Percentiles rank a stretch among this genome's conserved stretches.
phyloP scores from a whole-genome alignment of 306 rosid species.

The Lathyrus tuberosus region DNA sequence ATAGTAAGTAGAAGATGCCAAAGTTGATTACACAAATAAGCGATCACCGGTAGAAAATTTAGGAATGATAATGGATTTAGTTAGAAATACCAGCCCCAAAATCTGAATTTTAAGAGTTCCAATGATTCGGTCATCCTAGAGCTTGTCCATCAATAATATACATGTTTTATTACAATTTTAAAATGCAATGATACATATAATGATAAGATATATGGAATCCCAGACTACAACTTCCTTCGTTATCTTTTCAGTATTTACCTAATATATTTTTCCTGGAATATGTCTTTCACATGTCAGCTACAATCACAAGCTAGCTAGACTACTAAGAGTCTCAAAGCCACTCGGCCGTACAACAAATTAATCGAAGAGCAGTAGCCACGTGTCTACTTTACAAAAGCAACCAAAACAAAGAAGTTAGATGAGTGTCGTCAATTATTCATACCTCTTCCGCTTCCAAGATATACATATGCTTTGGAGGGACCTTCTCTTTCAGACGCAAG shows the following conservation, averaged over 20 bases:
- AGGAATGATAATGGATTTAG: background rate
- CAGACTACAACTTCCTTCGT: conserved; percentile 26
- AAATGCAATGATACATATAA: conserved; percentile 24
- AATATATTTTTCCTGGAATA: conserved; percentile 6
- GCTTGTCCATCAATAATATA: conserved; percentile 14
- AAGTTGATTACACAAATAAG: background rate
- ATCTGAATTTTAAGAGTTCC: conserved; percentile 15
- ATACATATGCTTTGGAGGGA: conserved; percentile 78
- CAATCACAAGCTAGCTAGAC: no score
- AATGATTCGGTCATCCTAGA: conserved; percentile 25
- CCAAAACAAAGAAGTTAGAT: conserved; percentile 13
- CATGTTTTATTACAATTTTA: conserved; percentile 14
- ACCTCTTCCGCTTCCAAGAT: conserved; percentile 90
- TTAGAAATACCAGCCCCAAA: conserved; percentile 21
- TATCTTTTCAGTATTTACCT: background rate
- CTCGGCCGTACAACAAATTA: background rate
- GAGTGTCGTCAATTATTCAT: conserved; percentile 31
- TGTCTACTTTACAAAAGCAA: conserved; percentile 13
- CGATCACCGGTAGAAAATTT: background rate
- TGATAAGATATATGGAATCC: conserved; percentile 25
- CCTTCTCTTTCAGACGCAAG: conserved; percentile 64
- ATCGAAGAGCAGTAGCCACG: conserved; percentile 11
- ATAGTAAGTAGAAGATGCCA: conserved; percentile 22
- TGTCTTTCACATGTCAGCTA: conserved; percentile 20
- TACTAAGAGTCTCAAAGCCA: conserved; percentile 12